phyloP scores from a whole-genome alignment of 106 monocot species.

The Dendrobium huoshanense region DNA sequence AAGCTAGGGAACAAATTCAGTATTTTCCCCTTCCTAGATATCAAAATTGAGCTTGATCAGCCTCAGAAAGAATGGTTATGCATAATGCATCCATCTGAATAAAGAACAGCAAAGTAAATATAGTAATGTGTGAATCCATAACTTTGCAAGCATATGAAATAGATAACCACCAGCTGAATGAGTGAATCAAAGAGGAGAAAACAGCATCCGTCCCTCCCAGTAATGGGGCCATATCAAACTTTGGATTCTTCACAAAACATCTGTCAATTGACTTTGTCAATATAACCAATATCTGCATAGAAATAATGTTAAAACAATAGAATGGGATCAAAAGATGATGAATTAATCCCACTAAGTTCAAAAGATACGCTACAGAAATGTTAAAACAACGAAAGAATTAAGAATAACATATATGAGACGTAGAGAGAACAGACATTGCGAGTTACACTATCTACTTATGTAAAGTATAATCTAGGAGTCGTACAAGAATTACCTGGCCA shows the following conservation, averaged over 20 bases:
- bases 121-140: neutral
- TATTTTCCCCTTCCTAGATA: neutral
- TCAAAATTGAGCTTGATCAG: neutral
- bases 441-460: neutral
- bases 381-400: neutral
- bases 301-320: slow-evolving; percentile 6
- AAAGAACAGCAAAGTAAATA: neutral
- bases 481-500: slow-evolving; percentile 59
- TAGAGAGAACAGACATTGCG: neutral
- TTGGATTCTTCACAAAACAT: slow-evolving; percentile 97
- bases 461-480: neutral
- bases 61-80: neutral
- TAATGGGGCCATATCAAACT: slow-evolving; percentile 94
- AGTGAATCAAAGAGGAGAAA: slow-evolving; percentile 86
- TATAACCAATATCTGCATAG: slow-evolving; percentile 85
- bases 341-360: neutral
- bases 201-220: slow-evolving; percentile 94
- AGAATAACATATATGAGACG: neutral
- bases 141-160: neutral
- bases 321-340: slow-evolving; percentile 2
- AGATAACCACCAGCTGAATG: slow-evolving; percentile 80
- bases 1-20: no score
- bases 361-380: neutral
- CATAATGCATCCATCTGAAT: neutral
- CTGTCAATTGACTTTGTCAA: slow-evolving; percentile 90